These are phyloP conservation scores for Quercus aquifolioides DNA, from an alignment of 306 rosid genomes.

Conservation along the genomic window DNA sequence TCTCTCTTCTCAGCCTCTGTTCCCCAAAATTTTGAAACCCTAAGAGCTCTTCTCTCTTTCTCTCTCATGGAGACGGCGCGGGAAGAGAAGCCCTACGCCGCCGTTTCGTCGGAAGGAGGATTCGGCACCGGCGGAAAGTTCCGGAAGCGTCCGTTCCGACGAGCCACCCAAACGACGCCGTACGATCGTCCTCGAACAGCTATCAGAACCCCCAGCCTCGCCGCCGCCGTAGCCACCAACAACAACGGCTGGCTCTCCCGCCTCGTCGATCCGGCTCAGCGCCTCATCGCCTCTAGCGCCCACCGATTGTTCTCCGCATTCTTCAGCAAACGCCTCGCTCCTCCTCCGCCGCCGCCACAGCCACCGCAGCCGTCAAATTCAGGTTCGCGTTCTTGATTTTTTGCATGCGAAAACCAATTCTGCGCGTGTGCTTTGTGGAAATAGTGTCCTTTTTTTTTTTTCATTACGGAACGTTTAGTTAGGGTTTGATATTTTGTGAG, in stretches of 20 bases:
- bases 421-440: background rate
- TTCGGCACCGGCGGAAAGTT: slow-evolving; percentile 83
- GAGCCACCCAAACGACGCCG: slow-evolving; percentile 61
- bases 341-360: slow-evolving; percentile 33
- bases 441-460: too few species aligned
- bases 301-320: slow-evolving; percentile 68
- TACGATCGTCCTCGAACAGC: slow-evolving; percentile 72
- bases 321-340: slow-evolving; percentile 70
- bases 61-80: slow-evolving; percentile 66
- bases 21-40: slow-evolving; percentile 23
- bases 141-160: slow-evolving; percentile 57
- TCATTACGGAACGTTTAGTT: background rate
- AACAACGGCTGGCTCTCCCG: slow-evolving; percentile 74
- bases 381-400: slow-evolving; percentile 25
- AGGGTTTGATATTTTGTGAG: slow-evolving; percentile 9
- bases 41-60: slow-evolving; percentile 15
- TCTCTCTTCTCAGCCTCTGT: slow-evolving; percentile 4
- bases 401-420: background rate
- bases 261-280: slow-evolving; percentile 90
- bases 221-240: background rate
- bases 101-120: slow-evolving; percentile 27
- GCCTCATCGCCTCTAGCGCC: slow-evolving; percentile 61
- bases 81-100: slow-evolving; percentile 54
- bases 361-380: slow-evolving; percentile 8
- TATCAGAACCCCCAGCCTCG: slow-evolving; percentile 46